Evolutionary conservation across 176 grass and related monocot species (phyloP).

Genomic region (Ampelocalamus luodianensis): DNA sequence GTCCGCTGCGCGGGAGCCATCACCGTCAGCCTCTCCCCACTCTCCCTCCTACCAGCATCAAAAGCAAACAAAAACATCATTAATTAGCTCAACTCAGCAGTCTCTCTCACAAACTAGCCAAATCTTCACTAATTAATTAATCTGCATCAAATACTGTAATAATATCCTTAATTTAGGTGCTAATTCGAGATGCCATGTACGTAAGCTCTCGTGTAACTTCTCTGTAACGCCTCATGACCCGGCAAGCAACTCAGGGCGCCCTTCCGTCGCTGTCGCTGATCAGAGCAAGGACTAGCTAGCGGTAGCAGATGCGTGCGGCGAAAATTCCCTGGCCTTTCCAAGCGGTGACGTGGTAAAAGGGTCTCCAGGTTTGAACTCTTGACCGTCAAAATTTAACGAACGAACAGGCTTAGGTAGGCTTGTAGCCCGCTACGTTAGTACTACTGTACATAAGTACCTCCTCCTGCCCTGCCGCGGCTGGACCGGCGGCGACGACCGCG

Average conservation of each 20-base stretch:
- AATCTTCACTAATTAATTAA: background rate
- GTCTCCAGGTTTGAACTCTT: slow-evolving; percentile 54
- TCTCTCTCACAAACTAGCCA: background rate
- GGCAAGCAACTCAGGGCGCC: background rate
- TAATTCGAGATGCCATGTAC: background rate
- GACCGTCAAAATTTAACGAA: slow-evolving; percentile 38
- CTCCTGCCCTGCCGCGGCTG: slow-evolving; percentile 45
- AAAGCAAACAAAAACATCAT: background rate
- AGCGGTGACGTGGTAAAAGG: slow-evolving; percentile 47
- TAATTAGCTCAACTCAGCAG: background rate
- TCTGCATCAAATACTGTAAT: background rate
- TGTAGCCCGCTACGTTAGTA: background rate
- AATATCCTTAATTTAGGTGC: background rate
- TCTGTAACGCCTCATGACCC: slow-evolving; percentile 5
- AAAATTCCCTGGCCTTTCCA: slow-evolving; percentile 47
- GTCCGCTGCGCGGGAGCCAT: slow-evolving; percentile 53
- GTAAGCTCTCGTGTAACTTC: slow-evolving; percentile 15
- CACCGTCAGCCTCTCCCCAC: slow-evolving; percentile 30
- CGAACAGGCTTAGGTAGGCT: background rate
- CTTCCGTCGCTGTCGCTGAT: slow-evolving; percentile 6
- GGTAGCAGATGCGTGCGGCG: slow-evolving; percentile 26
- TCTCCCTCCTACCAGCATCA: slow-evolving; percentile 55
- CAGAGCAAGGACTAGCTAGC: background rate
- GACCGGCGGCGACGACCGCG: slow-evolving; percentile 25
- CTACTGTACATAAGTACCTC: slow-evolving; percentile 39